Base-by-base conservation (phyloP, 23 red algal genomes). In the Gracilaria gracilis region DNA sequence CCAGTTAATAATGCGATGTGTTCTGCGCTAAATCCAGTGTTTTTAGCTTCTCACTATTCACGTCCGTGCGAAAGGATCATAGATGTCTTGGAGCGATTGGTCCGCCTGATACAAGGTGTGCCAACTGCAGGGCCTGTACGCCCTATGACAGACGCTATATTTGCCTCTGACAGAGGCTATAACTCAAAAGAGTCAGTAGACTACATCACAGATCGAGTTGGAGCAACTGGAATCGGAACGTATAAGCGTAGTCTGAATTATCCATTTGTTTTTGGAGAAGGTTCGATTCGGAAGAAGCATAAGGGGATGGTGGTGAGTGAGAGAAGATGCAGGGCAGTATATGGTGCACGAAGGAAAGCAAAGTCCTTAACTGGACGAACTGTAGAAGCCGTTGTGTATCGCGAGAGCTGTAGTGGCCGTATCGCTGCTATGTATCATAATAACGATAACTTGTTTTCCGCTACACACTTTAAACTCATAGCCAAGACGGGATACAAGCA, bases 291-390 rank as follows among this genome's bases (percentile, higher is more conserved):
- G 0, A 50, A 80, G 38, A 4, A 0, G 54, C 4, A 50, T 50
- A 50, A 57, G 54, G 39, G 75, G 16, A 80, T 44, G 27, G 20
- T 48, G 21, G 75, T 80, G 16, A 53, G 14, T 53, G 75, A 80
- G 75, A 80, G 49, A 50, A 38, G 75, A 40, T 80, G 75, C 50
- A 40, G 75, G 27, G 75, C 75, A 4, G 39, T 80, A 50, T 80
- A 80, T 50, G 50, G 75, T 50, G 75, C 75, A 25, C 42, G 42
- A 7, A 46, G 42, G 11, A 46, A 46, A 46, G 5, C 42, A 46
- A 46, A 46, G 42, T 7, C 42, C 4, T 11, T 11, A 7, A 7
- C 42, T 4, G 42, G 42, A 11, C 42, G 42, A 11, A 7, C 5
- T 4, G 42, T 46, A 7, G 42, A 46, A 46, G 42, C 42, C 5